Percentiles rank a stretch among this genome's conserved stretches.
Conservation (phyloP, 139 green algal genomes). For the Asterochloris sp. region DNA sequence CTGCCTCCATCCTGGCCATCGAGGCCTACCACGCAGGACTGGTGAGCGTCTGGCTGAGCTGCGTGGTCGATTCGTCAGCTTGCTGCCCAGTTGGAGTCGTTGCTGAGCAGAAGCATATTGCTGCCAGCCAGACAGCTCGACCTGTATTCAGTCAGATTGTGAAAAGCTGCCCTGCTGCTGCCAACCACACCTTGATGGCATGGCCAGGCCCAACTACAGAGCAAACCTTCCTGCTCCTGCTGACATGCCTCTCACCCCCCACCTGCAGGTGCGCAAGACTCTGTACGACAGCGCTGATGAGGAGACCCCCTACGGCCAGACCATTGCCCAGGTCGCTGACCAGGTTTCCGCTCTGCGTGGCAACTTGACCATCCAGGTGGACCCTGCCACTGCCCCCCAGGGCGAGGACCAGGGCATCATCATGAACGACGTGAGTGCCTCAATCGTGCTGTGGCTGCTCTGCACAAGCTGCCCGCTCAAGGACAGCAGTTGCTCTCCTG, state of each 20-base stretch:
- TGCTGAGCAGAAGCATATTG: background rate
- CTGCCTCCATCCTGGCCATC: constrained; percentile 35
- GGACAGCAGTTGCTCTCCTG: too few species aligned
- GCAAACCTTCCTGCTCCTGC: background rate
- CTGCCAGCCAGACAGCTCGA: background rate
- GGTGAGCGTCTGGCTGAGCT: constrained; percentile 1
- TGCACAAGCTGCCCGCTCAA: too few species aligned
- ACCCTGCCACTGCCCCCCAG: background rate
- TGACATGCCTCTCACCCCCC: background rate
- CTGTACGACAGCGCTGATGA: background rate
- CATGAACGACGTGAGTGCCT: background rate
- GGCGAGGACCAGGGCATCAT: constrained; percentile 5
- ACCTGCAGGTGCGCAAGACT: background rate
- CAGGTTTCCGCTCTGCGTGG: background rate
- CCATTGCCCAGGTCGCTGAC: background rate
- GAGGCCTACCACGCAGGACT: constrained; percentile 46
- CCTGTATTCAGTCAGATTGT: background rate
- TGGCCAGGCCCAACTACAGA: background rate
- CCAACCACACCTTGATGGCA: background rate
- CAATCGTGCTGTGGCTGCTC: background rate
- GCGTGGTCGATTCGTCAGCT: too few species aligned
- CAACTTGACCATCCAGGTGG: background rate
- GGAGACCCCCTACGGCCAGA: background rate
- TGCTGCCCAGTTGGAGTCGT: background rate
- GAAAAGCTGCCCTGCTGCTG: too few species aligned